Conservation (phyloP, 805 yeast genomes). For the Candida awuae region DNA sequence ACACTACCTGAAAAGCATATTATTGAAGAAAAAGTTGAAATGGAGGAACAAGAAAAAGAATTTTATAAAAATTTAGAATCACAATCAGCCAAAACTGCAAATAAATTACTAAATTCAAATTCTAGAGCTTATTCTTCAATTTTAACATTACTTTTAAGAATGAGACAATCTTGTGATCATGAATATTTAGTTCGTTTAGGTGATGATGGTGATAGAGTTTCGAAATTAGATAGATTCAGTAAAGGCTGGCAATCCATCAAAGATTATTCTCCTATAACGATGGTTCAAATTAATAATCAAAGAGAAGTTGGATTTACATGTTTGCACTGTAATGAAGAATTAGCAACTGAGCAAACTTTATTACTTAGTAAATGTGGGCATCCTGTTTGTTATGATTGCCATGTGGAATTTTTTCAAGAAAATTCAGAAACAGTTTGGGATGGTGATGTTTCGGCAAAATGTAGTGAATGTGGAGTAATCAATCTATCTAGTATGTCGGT, state of each 20-base stretch:
- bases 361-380: slow-evolving; percentile 67
- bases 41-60: slow-evolving; percentile 47
- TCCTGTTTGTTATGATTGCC: slow-evolving; percentile 54
- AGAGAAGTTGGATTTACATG: slow-evolving; percentile 42
- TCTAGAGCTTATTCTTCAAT: slow-evolving; percentile 42
- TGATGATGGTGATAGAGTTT: slow-evolving; percentile 32
- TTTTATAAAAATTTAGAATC: slow-evolving; percentile 54
- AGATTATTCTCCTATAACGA: slow-evolving; percentile 15
- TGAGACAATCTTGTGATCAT: slow-evolving; percentile 86
- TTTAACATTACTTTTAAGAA: slow-evolving; percentile 62
- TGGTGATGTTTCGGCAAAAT: slow-evolving; percentile 36
- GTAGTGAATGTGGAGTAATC: slow-evolving; percentile 44
- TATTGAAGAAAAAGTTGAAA: slow-evolving; percentile 35
- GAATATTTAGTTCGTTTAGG: slow-evolving; percentile 67
- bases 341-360: slow-evolving; percentile 35
- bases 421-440: slow-evolving; percentile 29
- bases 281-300: slow-evolving; percentile 30
- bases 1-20: slow-evolving; percentile 58
- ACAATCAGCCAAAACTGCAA: slow-evolving; percentile 46
- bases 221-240: slow-evolving; percentile 29
- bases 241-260: slow-evolving; percentile 21
- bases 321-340: slow-evolving; percentile 55
- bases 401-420: slow-evolving; percentile 43
- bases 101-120: slow-evolving; percentile 31
- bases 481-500: slow-evolving; percentile 34